Evolutionary conservation across 2,329 filamentous ascomycete genomes (phyloP).

Genomic region (Gnomoniopsis smithogilvyi): DNA sequence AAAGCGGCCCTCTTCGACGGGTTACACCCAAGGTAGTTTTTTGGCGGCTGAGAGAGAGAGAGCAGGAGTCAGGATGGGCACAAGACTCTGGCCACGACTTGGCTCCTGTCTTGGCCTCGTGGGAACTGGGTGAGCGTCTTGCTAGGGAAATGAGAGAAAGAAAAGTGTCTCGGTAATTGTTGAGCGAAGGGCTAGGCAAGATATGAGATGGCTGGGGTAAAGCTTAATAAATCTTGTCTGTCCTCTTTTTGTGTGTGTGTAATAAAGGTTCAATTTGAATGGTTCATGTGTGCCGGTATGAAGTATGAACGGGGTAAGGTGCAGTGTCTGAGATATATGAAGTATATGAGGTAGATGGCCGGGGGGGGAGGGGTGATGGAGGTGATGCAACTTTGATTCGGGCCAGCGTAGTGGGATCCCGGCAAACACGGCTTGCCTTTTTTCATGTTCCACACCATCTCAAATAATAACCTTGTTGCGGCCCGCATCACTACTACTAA

Average conservation of each 20-base stretch:
- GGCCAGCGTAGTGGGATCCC: background rate
- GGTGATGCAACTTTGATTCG: constrained; percentile 1
- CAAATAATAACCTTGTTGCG: background rate
- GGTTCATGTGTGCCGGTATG: background rate
- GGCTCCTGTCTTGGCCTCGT: no score
- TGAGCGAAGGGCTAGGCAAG: background rate
- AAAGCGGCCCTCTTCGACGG: background rate
- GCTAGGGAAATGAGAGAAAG: background rate
- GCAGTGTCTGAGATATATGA: constrained; percentile 8
- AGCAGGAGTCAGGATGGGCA: no score
- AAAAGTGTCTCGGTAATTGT: background rate
- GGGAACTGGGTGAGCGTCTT: background rate
- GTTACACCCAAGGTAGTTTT: no score
- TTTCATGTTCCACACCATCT: background rate
- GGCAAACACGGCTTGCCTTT: background rate
- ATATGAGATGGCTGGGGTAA: background rate
- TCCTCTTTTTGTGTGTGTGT: background rate
- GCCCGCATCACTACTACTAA: no score
- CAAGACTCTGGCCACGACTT: no score
- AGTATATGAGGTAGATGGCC: no score
- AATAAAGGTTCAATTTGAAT: background rate
- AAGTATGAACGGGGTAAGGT: background rate
- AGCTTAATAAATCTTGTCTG: no score
- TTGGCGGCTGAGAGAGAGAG: no score
- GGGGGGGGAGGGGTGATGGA: no score